Base-by-base conservation (phyloP, 2,329 filamentous ascomycete species). In the Fusarium abutilonis region DNA sequence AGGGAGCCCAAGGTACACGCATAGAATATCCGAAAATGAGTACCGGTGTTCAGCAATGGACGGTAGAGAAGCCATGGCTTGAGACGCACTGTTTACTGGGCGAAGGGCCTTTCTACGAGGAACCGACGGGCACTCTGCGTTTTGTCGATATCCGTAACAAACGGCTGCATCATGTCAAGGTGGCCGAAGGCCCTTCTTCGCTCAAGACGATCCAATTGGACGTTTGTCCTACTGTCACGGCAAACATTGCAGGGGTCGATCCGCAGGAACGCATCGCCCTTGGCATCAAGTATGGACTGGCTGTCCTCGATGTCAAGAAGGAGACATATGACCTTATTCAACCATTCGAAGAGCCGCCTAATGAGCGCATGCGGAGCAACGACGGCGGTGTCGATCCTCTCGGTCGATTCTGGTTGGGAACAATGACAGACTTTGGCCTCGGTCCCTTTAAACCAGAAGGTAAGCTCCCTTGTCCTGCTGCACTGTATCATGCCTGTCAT, bases 81-180 rank as follows among this genome's bases (percentile, higher is more conserved):
- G 71, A 76, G 31, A 79, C 87, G 66, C 82, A 85, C 64, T 92
- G 89, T 77, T 80, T 78, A 13, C 82, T 93, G 28, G 89, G 88
- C 63, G 91, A 94, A 76, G 91, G 85, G 0, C 90, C 90, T 1
- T 92, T 87, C 77, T 92, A 87, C 78, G 89, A 93, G 74, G 79
- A 83, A 56, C 78, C 78, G 19, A 86, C 83, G 46, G 83, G 90
- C 74, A 83, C 80, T 42, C 78, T 94, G 56, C 89, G 91, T 63
- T 93, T 92, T 74, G 86, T 93, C 60, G 93, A 97, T 76, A 93
- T 97, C 76, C 89, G 89, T 75, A 86, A 89, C 73, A 84, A 90
- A 73, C 86, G 87, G 60, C 73, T 97, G 41, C 89, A 95, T 78
- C 83, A 84, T 43, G 82, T 95, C 57, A 83, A 91, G 68, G 80